Conservation (phyloP, 768 basidiomycete genomes). For the Chlorophyllum brunneum region DNA sequence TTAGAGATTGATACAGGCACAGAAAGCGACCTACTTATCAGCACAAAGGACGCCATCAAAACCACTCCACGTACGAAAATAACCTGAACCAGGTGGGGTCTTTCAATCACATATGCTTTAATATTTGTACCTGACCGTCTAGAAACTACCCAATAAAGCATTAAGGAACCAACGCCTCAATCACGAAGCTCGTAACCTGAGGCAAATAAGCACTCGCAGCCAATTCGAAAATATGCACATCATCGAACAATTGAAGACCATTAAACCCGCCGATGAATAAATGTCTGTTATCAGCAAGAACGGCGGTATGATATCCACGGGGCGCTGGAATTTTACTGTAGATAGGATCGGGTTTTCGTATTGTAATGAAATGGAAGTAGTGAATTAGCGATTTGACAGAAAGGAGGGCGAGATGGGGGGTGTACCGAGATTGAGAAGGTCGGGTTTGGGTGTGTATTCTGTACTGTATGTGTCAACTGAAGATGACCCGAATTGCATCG, state of each 20-base stretch:
- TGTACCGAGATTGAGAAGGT: conserved; percentile 86
- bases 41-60: no score
- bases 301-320: conserved; percentile 82
- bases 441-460: conserved; percentile 68
- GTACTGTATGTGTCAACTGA: conserved; percentile 85
- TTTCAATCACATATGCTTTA: no score
- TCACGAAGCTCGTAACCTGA: conserved; percentile 76
- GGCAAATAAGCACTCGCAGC: conserved; percentile 87
- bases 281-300: conserved; percentile 80
- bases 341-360: conserved; percentile 72
- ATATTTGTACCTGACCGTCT: no score
- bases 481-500: conserved; percentile 88
- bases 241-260: conserved; percentile 78
- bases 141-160: no score
- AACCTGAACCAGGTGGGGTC: no score
- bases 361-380: conserved; percentile 53
- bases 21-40: no score
- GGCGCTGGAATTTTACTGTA: conserved; percentile 66
- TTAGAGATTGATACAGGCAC: no score
- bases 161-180: conserved; percentile 33
- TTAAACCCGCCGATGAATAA: conserved; percentile 90
- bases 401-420: background rate
- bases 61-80: no score
- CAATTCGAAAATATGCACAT: conserved; percentile 81
- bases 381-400: background rate